Conservation (phyloP, 2,329 filamentous ascomycete species). For the Colletotrichum chlorophyti region DNA sequence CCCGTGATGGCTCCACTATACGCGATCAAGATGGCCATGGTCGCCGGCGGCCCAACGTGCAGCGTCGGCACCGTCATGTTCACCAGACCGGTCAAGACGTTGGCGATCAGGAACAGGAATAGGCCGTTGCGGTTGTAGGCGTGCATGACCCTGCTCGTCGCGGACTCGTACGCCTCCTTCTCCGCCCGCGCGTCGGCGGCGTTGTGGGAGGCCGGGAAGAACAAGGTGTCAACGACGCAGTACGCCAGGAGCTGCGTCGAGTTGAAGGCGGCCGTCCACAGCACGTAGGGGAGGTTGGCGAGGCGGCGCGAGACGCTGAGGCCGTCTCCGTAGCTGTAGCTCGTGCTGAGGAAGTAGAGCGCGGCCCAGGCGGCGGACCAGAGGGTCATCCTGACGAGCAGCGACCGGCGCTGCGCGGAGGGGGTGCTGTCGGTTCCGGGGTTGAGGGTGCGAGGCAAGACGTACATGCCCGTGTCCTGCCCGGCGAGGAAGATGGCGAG, state of each 20-base stretch:
- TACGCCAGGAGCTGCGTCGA: slow-evolving; percentile 81
- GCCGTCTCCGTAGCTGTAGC: slow-evolving; percentile 72
- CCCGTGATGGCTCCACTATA: slow-evolving; percentile 75
- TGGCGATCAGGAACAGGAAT: slow-evolving; percentile 84
- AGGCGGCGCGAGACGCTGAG: slow-evolving; percentile 85
- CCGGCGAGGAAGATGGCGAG: slow-evolving; percentile 93
- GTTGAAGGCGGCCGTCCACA: slow-evolving; percentile 95
- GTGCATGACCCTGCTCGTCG: slow-evolving; percentile 81
- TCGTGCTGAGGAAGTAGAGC: slow-evolving; percentile 74
- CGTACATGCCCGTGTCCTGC: slow-evolving; percentile 80
- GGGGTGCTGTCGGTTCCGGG: slow-evolving; percentile 49
- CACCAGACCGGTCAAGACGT: slow-evolving; percentile 85
- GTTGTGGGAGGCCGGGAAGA: slow-evolving; percentile 77
- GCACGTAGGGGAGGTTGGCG: slow-evolving; percentile 90
- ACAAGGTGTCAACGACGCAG: slow-evolving; percentile 76
- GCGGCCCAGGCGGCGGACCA: slow-evolving; percentile 73
- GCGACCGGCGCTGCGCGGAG: slow-evolving; percentile 57
- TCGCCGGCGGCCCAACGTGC: slow-evolving; percentile 66
- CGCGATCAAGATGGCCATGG: slow-evolving; percentile 76
- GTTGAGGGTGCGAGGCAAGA: slow-evolving; percentile 69
- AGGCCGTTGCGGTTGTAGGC: slow-evolving; percentile 91
- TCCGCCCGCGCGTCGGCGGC: slow-evolving; percentile 63
- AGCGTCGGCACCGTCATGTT: slow-evolving; percentile 89
- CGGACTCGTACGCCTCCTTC: slow-evolving; percentile 66
- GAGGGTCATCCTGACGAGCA: slow-evolving; percentile 68